phyloP scores from a whole-genome alignment of 164 flowering plant genomes.

The Stephania japonica region DNA sequence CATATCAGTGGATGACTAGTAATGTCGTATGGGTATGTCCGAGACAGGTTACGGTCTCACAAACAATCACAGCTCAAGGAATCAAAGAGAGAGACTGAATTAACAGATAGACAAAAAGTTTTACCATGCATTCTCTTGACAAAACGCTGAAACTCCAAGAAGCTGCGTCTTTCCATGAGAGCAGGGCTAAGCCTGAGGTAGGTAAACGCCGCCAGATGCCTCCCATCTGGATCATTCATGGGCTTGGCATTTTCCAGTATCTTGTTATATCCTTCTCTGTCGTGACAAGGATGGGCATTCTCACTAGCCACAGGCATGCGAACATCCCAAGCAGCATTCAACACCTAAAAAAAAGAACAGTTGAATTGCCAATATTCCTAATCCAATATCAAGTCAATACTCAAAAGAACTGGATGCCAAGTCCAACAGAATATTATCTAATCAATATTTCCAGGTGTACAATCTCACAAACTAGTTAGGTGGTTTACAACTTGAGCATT shows the following conservation, averaged over 20 bases:
- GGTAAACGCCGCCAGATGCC: conserved; percentile 66
- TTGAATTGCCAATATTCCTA: neutral
- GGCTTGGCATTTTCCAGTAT: conserved; percentile 81
- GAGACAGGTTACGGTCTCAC: neutral
- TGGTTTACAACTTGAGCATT: neutral
- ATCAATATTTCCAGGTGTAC: neutral
- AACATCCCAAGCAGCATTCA: conserved; percentile 94
- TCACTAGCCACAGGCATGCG: conserved; percentile 59
- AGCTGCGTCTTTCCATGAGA: conserved; percentile 60
- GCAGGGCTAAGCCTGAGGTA: conserved; percentile 61
- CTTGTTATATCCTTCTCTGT: conserved; percentile 71
- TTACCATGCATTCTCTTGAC: conserved; percentile 94
- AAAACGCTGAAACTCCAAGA: conserved; percentile 74
- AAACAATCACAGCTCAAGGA: neutral
- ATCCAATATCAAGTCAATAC: neutral
- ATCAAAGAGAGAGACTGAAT: neutral
- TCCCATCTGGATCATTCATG: conserved; percentile 72
- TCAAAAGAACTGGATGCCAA: neutral
- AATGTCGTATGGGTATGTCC: neutral
- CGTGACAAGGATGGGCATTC: conserved; percentile 70
- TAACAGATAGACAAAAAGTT: neutral
- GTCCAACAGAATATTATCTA: neutral
- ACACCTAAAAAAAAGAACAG: conserved; percentile 38
- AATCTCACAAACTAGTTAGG: neutral
- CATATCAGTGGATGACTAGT: neutral